phyloP scores from a whole-genome alignment of 306 rosid genomes.

The cucumber (Cucumis sativus) region DNA sequence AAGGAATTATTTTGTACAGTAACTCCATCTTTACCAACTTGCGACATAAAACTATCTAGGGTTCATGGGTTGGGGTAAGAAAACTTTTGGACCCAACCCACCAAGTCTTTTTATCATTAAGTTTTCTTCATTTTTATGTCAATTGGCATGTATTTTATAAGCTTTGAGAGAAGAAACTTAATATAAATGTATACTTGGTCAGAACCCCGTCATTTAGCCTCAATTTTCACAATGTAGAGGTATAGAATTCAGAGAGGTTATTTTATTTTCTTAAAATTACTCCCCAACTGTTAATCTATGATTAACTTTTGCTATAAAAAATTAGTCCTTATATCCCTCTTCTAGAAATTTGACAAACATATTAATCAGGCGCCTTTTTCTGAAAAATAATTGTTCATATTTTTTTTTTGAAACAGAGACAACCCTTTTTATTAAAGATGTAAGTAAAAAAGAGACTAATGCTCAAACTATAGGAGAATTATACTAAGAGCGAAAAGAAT shows the following conservation, averaged over 20 bases:
- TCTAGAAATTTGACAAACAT: neutral
- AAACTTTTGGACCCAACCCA: neutral
- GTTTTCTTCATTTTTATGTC: neutral
- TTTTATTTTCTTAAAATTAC: neutral
- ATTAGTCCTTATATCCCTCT: neutral
- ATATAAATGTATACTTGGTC: neutral
- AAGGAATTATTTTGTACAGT: neutral
- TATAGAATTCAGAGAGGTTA: neutral
- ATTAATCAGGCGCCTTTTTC: neutral
- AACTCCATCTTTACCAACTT: neutral
- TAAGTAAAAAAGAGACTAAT: too few species aligned
- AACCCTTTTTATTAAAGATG: too few species aligned
- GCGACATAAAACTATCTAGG: neutral
- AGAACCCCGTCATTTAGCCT: neutral
- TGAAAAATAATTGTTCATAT: neutral
- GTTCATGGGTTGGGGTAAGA: neutral
- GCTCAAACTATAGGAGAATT: too few species aligned
- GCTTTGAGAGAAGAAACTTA: neutral
- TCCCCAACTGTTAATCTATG: neutral
- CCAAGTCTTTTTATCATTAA: neutral
- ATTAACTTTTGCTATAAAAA: neutral
- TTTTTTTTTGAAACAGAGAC: too few species aligned
- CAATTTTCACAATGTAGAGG: neutral
- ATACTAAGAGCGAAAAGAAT: too few species aligned
- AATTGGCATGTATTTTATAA: neutral